Evolutionary conservation across 495 filamentous ascomycete genomes (phyloP).

Genomic region (Aspergillus nidulans): DNA sequence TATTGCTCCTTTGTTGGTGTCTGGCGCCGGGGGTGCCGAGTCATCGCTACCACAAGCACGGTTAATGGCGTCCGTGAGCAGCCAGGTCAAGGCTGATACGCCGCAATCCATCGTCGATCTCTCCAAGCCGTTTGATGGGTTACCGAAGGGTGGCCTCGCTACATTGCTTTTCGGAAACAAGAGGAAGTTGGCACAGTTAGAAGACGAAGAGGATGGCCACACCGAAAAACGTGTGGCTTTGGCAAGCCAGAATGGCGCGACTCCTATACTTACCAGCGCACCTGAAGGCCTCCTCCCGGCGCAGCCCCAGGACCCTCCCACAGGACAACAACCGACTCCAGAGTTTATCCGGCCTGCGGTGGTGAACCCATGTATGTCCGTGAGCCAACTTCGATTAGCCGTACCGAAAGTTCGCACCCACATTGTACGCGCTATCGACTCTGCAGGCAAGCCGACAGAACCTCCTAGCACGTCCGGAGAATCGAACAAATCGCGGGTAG

Average conservation of each 20-base stretch:
- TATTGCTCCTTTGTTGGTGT: constrained; percentile 86
- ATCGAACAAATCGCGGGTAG: constrained; percentile 57
- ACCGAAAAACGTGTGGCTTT: constrained; percentile 57
- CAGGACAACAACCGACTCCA: constrained; percentile 66
- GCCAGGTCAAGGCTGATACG: constrained; percentile 59
- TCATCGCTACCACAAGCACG: constrained; percentile 84
- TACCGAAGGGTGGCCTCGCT: constrained; percentile 84
- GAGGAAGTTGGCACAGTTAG: constrained; percentile 65
- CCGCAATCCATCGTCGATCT: constrained; percentile 86
- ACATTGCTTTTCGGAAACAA: constrained; percentile 89
- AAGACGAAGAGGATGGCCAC: constrained; percentile 64
- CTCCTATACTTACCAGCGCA: constrained; percentile 70
- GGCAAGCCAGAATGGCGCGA: constrained; percentile 58
- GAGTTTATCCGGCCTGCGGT: constrained; percentile 87
- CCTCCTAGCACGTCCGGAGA: constrained; percentile 48
- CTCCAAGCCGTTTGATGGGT: constrained; percentile 88
- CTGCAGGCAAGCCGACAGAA: constrained; percentile 42
- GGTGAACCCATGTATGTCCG: constrained; percentile 67
- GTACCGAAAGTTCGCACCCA: constrained; percentile 82
- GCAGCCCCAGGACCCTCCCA: constrained; percentile 46
- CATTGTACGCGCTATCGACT: constrained; percentile 57
- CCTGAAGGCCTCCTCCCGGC: constrained; percentile 71
- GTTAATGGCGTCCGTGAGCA: constrained; percentile 64
- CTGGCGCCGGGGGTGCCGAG: constrained; percentile 72
- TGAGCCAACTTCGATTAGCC: constrained; percentile 83